phyloP scores from a whole-genome alignment of 805 yeast species.

The Candida nitratophila region DNA sequence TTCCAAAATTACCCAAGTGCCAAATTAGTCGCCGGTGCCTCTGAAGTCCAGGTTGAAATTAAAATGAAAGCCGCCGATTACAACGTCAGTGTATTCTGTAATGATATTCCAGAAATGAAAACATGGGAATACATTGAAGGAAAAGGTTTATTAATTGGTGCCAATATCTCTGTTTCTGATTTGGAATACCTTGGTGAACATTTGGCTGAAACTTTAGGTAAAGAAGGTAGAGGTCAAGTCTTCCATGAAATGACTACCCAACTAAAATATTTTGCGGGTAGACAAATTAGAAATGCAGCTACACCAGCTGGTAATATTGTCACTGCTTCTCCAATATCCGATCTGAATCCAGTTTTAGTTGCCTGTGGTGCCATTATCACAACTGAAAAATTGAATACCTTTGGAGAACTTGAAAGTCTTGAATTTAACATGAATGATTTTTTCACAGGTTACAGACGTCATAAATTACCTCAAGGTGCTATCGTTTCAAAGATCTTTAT shows the following conservation, averaged over 20 bases:
- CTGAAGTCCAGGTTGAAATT: slow-evolving; percentile 41
- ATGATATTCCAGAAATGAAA: slow-evolving; percentile 34
- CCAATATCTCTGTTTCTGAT: slow-evolving; percentile 32
- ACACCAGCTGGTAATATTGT: slow-evolving; percentile 44
- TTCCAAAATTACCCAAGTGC: slow-evolving; percentile 27
- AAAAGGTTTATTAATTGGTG: slow-evolving; percentile 35
- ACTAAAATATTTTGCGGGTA: slow-evolving; percentile 39
- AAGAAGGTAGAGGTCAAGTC: slow-evolving; percentile 25
- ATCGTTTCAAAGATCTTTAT: slow-evolving; percentile 31
- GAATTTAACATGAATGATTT: slow-evolving; percentile 30
- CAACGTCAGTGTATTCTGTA: slow-evolving; percentile 31
- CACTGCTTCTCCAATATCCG: slow-evolving; percentile 44
- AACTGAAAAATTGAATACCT: slow-evolving; percentile 23
- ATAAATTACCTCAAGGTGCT: slow-evolving; percentile 28
- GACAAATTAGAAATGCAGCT: slow-evolving; percentile 43
- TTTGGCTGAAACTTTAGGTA: slow-evolving; percentile 17
- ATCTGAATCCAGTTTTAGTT: slow-evolving; percentile 38
- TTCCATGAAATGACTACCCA: slow-evolving; percentile 32
- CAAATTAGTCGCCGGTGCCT: slow-evolving; percentile 40
- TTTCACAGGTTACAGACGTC: slow-evolving; percentile 36
- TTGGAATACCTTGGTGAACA: slow-evolving; percentile 30
- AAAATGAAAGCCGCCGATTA: slow-evolving; percentile 36
- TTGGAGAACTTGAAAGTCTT: slow-evolving; percentile 15
- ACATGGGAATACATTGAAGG: slow-evolving; percentile 30
- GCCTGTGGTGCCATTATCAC: slow-evolving; percentile 33